Evolutionary conservation across 768 basidiomycete species (phyloP), one percentile per base, ranked within the genome.

Genomic region (Pleurotus ostreatus): DNA sequence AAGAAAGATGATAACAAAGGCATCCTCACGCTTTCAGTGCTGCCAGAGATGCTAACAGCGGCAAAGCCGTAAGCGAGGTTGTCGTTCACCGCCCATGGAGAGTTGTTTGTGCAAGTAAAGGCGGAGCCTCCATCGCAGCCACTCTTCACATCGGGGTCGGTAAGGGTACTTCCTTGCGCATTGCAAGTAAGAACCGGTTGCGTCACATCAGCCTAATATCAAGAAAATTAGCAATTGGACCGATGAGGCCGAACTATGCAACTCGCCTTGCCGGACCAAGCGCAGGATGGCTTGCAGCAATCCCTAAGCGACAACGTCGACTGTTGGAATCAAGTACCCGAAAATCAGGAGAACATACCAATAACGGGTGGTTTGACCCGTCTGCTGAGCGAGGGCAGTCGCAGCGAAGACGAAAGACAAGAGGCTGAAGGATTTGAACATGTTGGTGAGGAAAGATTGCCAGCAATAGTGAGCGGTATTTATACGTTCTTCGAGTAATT

Each of bases 221-320:
- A 34, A 34, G 30, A 11, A 34, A 16, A 12, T 34, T 12, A 37
- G 34, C 8, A 16, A 34, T 34, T 34, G 30, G 11, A 34, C 30
- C 30, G 11, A 34, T 34, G 11, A 11, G 2, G 8, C 30, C 8
- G 8, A 9, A 34, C 30, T 34, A 34, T 34, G 30, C n/a, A 7
- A 13, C n/a, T 30, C 9, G 16, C 51, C 51, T 53, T 53, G 51
- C 51, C 51, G 2, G 37, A 40, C 51, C 51, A 53, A 22, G 37
- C 41, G 39, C 51, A 53, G 23, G 51, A 53, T 20, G 51, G 51
- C 18, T 53, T 53, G 51, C 51, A 53, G 22, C 51, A 53, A 53
- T 53, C 51, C 51, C 51, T 53, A 11, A 34, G 38, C 11, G 8
- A 9, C 6, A 37, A 51, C 5, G 16, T 51, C 16, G 38, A 25